These are phyloP conservation scores for Rhizoclosmatium sp. DNA, from an alignment of 192 early-diverging fungal species.

Conservation along the genomic window DNA sequence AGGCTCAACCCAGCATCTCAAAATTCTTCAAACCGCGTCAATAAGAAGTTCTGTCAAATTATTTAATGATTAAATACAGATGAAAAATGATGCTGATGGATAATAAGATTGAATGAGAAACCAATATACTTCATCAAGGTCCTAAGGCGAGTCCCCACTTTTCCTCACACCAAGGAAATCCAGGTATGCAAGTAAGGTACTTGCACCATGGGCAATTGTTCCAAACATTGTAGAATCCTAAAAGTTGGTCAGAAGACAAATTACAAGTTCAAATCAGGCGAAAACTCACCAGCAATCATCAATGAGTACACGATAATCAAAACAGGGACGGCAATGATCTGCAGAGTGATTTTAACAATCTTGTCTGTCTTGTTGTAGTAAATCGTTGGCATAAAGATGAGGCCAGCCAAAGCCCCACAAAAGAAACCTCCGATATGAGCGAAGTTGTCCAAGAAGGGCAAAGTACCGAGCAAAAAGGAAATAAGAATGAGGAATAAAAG, in stretches of 20 bases:
- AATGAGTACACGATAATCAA: conserved; percentile 42
- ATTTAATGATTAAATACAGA: no score
- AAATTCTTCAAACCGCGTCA: conserved; percentile 6
- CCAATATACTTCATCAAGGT: neutral
- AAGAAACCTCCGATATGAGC: conserved; percentile 86
- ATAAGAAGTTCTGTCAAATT: neutral
- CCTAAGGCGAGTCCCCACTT: conserved; percentile 11
- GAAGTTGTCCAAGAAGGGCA: conserved; percentile 79
- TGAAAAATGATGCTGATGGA: neutral
- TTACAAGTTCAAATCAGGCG: no score
- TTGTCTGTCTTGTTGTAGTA: conserved; percentile 61
- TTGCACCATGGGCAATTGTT: conserved; percentile 53
- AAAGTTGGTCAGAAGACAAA: no score
- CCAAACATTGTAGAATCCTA: conserved; percentile 44
- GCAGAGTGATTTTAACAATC: conserved; percentile 46
- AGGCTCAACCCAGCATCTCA: neutral
- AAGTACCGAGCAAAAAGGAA: conserved; percentile 74
- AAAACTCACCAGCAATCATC: conserved; percentile 21
- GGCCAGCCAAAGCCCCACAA: conserved; percentile 68
- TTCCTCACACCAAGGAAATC: conserved; percentile 58
- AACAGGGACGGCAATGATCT: conserved; percentile 44
- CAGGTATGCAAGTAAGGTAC: conserved; percentile 63
- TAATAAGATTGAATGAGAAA: neutral
- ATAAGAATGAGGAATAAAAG: conserved; percentile 68
- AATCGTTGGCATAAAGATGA: conserved; percentile 76